phyloP scores from a whole-genome alignment of 108 stramenopile species.

The Skeletonema grethae region DNA sequence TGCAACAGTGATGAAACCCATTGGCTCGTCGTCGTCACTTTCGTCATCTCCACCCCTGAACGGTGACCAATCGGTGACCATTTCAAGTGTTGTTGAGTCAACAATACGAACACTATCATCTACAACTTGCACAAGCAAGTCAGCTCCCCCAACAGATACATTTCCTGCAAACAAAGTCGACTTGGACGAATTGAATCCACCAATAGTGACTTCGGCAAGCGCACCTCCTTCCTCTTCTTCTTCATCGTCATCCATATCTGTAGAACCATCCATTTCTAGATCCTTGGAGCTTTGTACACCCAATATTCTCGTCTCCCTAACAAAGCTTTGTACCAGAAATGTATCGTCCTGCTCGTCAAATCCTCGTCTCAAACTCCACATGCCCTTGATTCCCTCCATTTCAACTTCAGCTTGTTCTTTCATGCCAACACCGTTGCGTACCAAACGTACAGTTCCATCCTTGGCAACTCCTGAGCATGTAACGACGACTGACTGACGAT shows the following conservation, averaged over 20 bases:
- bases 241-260: slow-evolving; percentile 59
- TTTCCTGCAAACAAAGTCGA: slow-evolving; percentile 78
- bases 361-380: slow-evolving; percentile 85
- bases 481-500: slow-evolving; percentile 83
- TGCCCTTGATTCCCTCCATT: slow-evolving; percentile 91
- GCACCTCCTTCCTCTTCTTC: slow-evolving; percentile 51
- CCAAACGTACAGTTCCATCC: slow-evolving; percentile 89
- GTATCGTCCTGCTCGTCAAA: slow-evolving; percentile 71
- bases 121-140: slow-evolving; percentile 85
- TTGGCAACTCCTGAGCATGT: slow-evolving; percentile 90
- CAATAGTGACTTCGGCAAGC: slow-evolving; percentile 67
- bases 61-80: slow-evolving; percentile 58
- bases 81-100: slow-evolving; percentile 40
- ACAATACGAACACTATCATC: slow-evolving; percentile 74
- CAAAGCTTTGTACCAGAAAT: slow-evolving; percentile 93
- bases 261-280: slow-evolving; percentile 31
- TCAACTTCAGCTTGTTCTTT: slow-evolving; percentile 89
- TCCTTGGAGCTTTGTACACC: slow-evolving; percentile 62
- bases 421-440: slow-evolving; percentile 97
- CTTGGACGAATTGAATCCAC: slow-evolving; percentile 67
- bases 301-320: slow-evolving; percentile 91
- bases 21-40: slow-evolving; percentile 46
- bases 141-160: slow-evolving; percentile 33
- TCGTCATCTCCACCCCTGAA: slow-evolving; percentile 31
- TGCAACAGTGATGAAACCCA: slow-evolving; percentile 85